Conservation (phyloP, 345 rosid genomes). For the Euphorbia lathyris region DNA sequence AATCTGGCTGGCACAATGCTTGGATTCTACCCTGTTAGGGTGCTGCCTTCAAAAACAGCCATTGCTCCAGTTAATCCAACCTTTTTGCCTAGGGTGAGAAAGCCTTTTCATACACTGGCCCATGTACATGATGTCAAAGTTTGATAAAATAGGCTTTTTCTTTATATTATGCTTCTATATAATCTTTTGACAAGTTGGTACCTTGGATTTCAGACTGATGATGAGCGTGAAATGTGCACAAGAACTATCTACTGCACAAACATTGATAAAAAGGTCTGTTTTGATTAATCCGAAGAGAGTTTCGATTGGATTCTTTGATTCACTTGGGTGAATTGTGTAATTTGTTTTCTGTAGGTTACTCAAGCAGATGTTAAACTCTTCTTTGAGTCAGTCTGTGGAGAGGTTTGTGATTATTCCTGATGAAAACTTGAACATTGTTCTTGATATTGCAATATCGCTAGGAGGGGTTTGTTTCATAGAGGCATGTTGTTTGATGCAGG, state of each 20-base stretch:
- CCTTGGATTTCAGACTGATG: constrained; percentile 73
- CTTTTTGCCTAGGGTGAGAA: constrained; percentile 83
- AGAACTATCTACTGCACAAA: constrained; percentile 97
- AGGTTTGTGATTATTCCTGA: constrained; percentile 52
- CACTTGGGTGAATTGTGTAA: too few relatives aligned
- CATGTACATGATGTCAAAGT: too few relatives aligned
- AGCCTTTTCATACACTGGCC: constrained; percentile 1
- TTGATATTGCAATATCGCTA: constrained; percentile 2
- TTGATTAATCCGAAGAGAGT: too few relatives aligned
- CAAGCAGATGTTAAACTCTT: constrained; percentile 77
- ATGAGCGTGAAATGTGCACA: constrained; percentile 97
- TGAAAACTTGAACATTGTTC: too few relatives aligned
- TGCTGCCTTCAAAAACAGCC: constrained; percentile 98
- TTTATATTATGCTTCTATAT: too few relatives aligned
- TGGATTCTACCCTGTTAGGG: constrained; percentile 87
- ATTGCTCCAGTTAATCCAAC: constrained; percentile 99
- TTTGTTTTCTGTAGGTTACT: constrained; percentile 53
- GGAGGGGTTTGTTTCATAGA: constrained; percentile 2
- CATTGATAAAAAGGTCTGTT: constrained; percentile 83
- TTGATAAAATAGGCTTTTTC: constrained; percentile 9
- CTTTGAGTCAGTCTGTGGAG: constrained; percentile 87
- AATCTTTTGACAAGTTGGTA: constrained; percentile 7
- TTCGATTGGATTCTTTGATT: neutral
- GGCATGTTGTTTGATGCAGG: constrained; percentile 38
- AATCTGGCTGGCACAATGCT: constrained; percentile 84